phyloP scores from a whole-genome alignment of 805 yeast species.

The Starmerella davenportii region DNA sequence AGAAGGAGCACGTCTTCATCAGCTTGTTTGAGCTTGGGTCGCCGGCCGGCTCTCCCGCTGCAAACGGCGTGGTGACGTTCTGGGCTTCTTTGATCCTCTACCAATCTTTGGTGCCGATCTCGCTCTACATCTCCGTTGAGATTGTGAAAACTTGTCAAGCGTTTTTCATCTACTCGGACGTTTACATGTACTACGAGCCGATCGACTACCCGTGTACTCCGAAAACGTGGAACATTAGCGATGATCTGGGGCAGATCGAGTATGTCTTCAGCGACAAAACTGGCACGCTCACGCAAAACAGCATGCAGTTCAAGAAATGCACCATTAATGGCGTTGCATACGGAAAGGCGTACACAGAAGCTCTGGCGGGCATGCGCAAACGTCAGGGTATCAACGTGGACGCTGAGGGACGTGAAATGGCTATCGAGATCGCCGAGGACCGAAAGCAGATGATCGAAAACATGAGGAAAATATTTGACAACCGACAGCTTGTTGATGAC shows the following conservation, averaged over 20 bases:
- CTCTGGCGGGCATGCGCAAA: conserved; percentile 53
- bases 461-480: conserved; percentile 25
- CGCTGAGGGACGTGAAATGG: conserved; percentile 33
- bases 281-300: conserved; percentile 67
- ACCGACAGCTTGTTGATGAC: conserved; percentile 35
- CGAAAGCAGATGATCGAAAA: conserved; percentile 31
- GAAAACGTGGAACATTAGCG: conserved; percentile 70
- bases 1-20: conserved; percentile 30
- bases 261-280: conserved; percentile 71
- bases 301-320: conserved; percentile 71
- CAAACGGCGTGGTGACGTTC: conserved; percentile 51
- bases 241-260: conserved; percentile 71
- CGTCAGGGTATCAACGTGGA: conserved; percentile 48
- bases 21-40: conserved; percentile 42
- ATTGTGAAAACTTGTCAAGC: conserved; percentile 68
- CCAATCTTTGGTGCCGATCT: conserved; percentile 65
- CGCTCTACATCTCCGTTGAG: conserved; percentile 62
- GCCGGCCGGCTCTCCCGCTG: conserved; percentile 41
- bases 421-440: conserved; percentile 30
- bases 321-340: conserved; percentile 51
- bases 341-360: conserved; percentile 67
- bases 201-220: conserved; percentile 68
- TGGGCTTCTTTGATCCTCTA: conserved; percentile 58
- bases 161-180: conserved; percentile 54
- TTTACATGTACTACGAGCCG: conserved; percentile 47